phyloP scores from a whole-genome alignment of 2,329 filamentous ascomycete genomes.

The Colletotrichum filicis region DNA sequence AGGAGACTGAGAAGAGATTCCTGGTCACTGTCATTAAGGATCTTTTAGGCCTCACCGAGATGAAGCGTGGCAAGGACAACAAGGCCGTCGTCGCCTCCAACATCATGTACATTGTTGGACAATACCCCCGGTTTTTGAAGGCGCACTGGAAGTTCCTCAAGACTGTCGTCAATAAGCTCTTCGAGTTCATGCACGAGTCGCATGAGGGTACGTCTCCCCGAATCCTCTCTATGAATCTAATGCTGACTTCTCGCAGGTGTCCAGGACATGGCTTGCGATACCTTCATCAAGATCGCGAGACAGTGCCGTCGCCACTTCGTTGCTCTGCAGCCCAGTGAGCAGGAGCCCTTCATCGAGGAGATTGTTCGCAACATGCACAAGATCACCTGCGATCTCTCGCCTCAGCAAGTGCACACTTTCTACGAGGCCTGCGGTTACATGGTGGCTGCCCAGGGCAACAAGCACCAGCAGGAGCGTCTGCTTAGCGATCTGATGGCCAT shows the following conservation, averaged over 20 bases:
- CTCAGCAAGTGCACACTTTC: slow-evolving; percentile 98
- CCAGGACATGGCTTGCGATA: slow-evolving; percentile 99
- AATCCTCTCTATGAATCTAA: too few species aligned
- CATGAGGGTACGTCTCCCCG: slow-evolving; percentile 79
- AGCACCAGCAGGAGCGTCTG: slow-evolving; percentile 90
- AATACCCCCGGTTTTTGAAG: slow-evolving; percentile 98
- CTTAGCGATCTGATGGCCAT: slow-evolving; percentile 93
- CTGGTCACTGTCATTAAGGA: slow-evolving; percentile 99
- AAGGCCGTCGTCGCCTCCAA: slow-evolving; percentile 99
- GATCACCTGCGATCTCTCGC: slow-evolving; percentile 93
- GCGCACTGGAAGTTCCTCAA: slow-evolving; percentile 99
- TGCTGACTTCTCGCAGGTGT: slow-evolving; percentile 68
- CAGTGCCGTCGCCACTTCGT: slow-evolving; percentile 99
- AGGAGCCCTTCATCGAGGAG: slow-evolving; percentile 97
- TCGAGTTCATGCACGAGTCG: slow-evolving; percentile 99
- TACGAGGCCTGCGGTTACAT: slow-evolving; percentile 99
- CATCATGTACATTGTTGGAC: slow-evolving; percentile 99
- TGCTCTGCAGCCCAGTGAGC: slow-evolving; percentile 92
- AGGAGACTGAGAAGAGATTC: slow-evolving; percentile 98
- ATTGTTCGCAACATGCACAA: slow-evolving; percentile 96
- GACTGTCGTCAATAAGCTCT: slow-evolving; percentile 99
- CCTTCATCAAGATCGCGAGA: slow-evolving; percentile 99
- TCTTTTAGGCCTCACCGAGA: slow-evolving; percentile 93
- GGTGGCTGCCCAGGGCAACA: slow-evolving; percentile 97
- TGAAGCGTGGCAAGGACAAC: slow-evolving; percentile 99